Evolutionary conservation across 2,329 filamentous ascomycete species (phyloP).

Genomic region (Leptographium flavum): DNA sequence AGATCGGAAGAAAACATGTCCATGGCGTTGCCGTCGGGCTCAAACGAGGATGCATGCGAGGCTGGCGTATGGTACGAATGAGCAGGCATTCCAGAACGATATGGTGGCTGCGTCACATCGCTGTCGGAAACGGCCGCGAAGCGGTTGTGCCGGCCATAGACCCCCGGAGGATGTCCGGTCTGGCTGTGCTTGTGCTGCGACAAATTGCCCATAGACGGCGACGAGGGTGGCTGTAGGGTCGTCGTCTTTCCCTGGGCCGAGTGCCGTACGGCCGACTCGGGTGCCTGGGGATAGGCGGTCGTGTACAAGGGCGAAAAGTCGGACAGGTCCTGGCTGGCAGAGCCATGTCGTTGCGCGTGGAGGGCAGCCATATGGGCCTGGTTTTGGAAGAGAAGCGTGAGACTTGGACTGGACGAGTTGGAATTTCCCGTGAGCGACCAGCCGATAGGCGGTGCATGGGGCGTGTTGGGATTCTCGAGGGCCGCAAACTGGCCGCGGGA

Average conservation of each 20-base stretch:
- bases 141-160: not conserved
- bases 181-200: too few relatives aligned
- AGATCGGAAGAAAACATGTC: not conserved
- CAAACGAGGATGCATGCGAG: constrained; percentile 15
- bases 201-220: too few relatives aligned
- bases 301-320: constrained; percentile 34
- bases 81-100: not conserved
- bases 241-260: constrained; percentile 21
- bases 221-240: too few relatives aligned
- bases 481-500: constrained; percentile 30
- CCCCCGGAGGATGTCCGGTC: not conserved
- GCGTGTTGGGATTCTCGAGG: constrained; percentile 32
- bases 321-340: constrained; percentile 39
- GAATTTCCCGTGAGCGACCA: constrained; percentile 83
- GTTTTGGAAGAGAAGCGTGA: constrained; percentile 67
- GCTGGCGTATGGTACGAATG: constrained; percentile 21
- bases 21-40: constrained; percentile 5
- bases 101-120: not conserved
- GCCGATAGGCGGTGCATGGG: constrained; percentile 46
- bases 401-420: constrained; percentile 69
- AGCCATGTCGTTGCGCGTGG: not conserved
- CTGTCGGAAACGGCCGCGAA: too few relatives aligned
- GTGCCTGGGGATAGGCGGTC: constrained; percentile 33
- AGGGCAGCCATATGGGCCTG: constrained; percentile 10
- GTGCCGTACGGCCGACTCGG: constrained; percentile 31